phyloP scores from a whole-genome alignment of 176 grass and related monocot species.

The Carex scoparia region DNA sequence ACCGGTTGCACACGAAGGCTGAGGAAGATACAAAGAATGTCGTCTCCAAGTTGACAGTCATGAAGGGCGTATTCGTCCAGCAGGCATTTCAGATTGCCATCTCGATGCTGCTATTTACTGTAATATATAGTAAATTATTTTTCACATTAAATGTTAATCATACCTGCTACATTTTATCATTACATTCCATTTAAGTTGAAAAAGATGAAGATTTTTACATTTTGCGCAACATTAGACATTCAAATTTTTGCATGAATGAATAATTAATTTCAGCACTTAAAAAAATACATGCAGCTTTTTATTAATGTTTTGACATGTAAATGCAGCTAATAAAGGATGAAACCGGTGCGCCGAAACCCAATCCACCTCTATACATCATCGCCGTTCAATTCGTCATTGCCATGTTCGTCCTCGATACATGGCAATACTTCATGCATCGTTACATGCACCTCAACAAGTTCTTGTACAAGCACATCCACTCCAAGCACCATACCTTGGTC shows the following conservation, averaged over 20 bases:
- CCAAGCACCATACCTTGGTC: constrained; percentile 64
- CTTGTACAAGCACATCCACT: constrained; percentile 70
- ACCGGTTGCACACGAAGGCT: constrained; percentile 67
- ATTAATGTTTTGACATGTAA: not conserved
- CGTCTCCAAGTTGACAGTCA: constrained; percentile 57
- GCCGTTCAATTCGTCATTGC: constrained; percentile 50
- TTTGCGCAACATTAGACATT: not conserved
- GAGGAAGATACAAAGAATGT: constrained; percentile 58
- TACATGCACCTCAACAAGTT: constrained; percentile 86
- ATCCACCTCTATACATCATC: constrained; percentile 36
- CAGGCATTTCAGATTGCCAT: constrained; percentile 68
- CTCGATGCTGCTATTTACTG: constrained; percentile 67
- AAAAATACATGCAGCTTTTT: not conserved
- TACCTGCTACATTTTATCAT: not conserved
- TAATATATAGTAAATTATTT: constrained; percentile 14
- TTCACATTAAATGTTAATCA: not conserved
- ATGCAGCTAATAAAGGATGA: constrained; percentile 45
- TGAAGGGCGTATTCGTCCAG: constrained; percentile 67
- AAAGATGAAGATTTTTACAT: too few relatives aligned
- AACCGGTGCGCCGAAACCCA: constrained; percentile 26
- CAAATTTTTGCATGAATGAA: too few relatives aligned
- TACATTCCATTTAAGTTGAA: not conserved
- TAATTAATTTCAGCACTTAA: too few relatives aligned
- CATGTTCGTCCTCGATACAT: constrained; percentile 73
- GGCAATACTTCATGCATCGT: constrained; percentile 89